Percentiles rank a stretch among this genome's conserved stretches.
Conservation (phyloP, 495 filamentous ascomycete genomes). For the Neurospora sp. region DNA sequence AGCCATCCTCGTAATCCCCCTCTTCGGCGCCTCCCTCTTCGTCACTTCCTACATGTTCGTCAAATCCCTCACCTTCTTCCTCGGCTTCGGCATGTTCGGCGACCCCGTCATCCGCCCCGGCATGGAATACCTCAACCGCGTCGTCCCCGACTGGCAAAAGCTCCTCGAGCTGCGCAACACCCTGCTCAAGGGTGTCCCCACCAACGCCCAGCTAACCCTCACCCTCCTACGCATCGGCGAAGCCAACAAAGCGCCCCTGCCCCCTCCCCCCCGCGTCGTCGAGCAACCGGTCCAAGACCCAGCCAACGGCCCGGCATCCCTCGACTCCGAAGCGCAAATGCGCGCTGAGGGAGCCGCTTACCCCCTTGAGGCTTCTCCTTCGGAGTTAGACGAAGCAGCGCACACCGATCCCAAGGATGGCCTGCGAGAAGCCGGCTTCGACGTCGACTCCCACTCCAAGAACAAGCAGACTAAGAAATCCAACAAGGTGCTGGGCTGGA, state of each 20-base stretch:
- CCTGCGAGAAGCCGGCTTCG: constrained; percentile 26
- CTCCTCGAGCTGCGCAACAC: constrained; percentile 61
- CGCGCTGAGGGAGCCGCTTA: constrained; percentile 27
- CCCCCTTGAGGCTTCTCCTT: constrained; percentile 30
- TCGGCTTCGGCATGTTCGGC: constrained; percentile 70
- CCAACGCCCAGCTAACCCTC: constrained; percentile 77
- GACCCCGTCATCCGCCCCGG: constrained; percentile 59
- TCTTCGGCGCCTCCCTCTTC: constrained; percentile 50
- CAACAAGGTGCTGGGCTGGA: constrained; percentile 51
- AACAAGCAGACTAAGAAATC: constrained; percentile 30
- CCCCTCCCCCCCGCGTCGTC: constrained; percentile 58
- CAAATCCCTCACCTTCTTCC: constrained; percentile 53
- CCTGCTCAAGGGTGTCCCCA: constrained; percentile 73
- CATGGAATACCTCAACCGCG: constrained; percentile 51
- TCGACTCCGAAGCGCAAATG: constrained; percentile 34
- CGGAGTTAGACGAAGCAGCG: constrained; percentile 36
- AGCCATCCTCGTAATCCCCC: constrained; percentile 46
- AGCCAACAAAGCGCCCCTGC: constrained; percentile 69
- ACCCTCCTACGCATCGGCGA: constrained; percentile 82
- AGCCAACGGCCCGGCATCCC: constrained; percentile 17
- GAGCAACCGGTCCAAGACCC: constrained; percentile 45
- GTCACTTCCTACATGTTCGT: constrained; percentile 64
- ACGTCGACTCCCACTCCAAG: constrained; percentile 36
- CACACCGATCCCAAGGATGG: constrained; percentile 23
- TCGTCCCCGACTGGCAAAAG: constrained; percentile 67